Base-by-base conservation (phyloP, 306 rosid species). In the Potentilla sterilis region DNA sequence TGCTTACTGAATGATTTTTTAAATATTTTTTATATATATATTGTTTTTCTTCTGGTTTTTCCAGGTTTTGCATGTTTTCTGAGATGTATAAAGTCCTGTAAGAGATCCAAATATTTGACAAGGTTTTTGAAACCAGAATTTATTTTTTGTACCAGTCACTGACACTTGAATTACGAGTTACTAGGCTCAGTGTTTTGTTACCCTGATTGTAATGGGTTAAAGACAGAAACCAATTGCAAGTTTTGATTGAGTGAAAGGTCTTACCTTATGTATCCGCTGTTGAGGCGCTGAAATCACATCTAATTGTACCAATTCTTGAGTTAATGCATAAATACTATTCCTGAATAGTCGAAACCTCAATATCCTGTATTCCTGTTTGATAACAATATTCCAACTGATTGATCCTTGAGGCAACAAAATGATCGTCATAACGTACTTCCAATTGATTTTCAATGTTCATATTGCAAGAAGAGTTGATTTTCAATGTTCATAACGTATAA, bases 1-100 rank as follows among this genome's bases (percentile, higher is more conserved):
- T 48, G 42, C 47, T 83, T 72, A 21, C 74, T 77, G 40, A 15
- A 46, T 37, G 34, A 28, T 49, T 2, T 49, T 49, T 5, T 18
- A 0, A 37, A 37, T n/a, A n/a, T n/a, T n/a, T n/a, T n/a, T n/a
- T n/a, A n/a, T n/a, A n/a, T n/a, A n/a, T n/a, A 28, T 28, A 28
- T 28, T 28, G 1, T 5, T 21, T 21, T 9, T 49, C 5, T 3
- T 28, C 68, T 19, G 24, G 28, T 21, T 62, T 70, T 52, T 59
- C 51, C 81, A 83, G 84, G 84, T 70, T 74, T 73, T 67, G 72
- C 81, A 75, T 38, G 76, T 80, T 74, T 42, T 80, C 75, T 41
- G 40, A 72, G 65, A 73, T 77, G 84, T 83, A 77, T 77, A 76
- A 66, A 83, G 47, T 63, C 69, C 6, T 72, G 59, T 80, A 72